Evolutionary conservation across 768 basidiomycete species (phyloP).

Genomic region (Amyloporia xantha): DNA sequence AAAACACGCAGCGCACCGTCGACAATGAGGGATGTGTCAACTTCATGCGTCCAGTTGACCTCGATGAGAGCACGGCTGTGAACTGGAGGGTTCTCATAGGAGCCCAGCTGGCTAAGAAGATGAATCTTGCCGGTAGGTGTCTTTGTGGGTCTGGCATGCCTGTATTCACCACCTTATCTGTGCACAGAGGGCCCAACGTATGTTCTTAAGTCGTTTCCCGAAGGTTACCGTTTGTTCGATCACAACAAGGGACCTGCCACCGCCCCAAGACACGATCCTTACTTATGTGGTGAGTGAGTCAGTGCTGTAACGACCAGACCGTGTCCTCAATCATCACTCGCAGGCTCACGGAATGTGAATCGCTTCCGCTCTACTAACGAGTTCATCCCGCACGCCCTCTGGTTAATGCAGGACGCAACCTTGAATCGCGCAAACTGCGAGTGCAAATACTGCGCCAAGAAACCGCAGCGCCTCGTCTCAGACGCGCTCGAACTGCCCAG

Average conservation of each 20-base stretch:
- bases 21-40: slow-evolving; percentile 64
- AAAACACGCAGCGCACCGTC: slow-evolving; percentile 44
- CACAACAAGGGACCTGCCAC: slow-evolving; percentile 60
- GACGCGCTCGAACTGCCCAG: slow-evolving; percentile 44
- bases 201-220: slow-evolving; percentile 58
- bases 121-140: slow-evolving; percentile 45
- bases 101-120: slow-evolving; percentile 32
- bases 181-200: slow-evolving; percentile 45
- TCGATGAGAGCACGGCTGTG: slow-evolving; percentile 44
- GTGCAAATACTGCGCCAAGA: slow-evolving; percentile 75
- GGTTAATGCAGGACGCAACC: slow-evolving; percentile 57
- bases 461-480: slow-evolving; percentile 65
- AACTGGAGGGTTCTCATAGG: slow-evolving; percentile 48
- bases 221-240: slow-evolving; percentile 63
- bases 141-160: neutral
- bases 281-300: slow-evolving; percentile 56
- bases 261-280: slow-evolving; percentile 64
- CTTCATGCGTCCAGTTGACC: slow-evolving; percentile 50
- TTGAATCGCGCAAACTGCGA: slow-evolving; percentile 45
- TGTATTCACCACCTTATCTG: neutral
- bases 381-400: slow-evolving; percentile 78
- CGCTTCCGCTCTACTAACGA: slow-evolving; percentile 80
- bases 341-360: slow-evolving; percentile 36
- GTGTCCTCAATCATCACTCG: neutral
- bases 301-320: neutral